Evolutionary conservation across 768 basidiomycete genomes (phyloP).

Genomic region (Paxillus ammoniavirescens): DNA sequence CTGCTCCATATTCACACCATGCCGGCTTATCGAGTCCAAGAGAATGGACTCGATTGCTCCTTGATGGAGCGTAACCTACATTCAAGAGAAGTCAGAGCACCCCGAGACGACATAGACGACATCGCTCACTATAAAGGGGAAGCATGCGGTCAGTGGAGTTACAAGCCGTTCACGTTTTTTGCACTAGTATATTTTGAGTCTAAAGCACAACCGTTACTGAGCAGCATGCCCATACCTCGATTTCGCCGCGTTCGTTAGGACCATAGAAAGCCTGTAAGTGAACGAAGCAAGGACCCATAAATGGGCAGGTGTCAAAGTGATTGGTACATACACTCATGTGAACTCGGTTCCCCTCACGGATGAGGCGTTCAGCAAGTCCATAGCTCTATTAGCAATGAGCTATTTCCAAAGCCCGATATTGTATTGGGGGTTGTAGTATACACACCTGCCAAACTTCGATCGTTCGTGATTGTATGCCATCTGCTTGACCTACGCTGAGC

Average conservation of each 20-base stretch:
- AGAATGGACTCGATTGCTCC: conserved; percentile 33
- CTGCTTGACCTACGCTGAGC: conserved; percentile 45
- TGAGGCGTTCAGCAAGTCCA: conserved; percentile 58
- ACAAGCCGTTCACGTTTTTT: conserved; percentile 60
- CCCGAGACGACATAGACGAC: no score
- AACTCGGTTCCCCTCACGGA: conserved; percentile 61
- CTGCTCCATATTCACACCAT: conserved; percentile 28
- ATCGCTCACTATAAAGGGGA: conserved; percentile 53
- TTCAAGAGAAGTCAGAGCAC: no score
- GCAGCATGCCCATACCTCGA: conserved; percentile 41
- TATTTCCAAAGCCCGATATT: not conserved
- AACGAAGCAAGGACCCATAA: no score
- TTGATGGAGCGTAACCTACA: conserved; percentile 28
- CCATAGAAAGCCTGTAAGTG: conserved; percentile 63
- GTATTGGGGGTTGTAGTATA: conserved; percentile 3
- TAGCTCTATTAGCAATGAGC: conserved; percentile 49
- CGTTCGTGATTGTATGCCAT: conserved; percentile 49
- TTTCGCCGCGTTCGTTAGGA: conserved; percentile 53
- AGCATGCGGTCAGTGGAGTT: conserved; percentile 55
- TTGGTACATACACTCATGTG: conserved; percentile 51
- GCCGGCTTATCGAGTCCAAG: conserved; percentile 28
- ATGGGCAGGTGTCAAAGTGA: no score
- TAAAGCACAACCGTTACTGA: not conserved
- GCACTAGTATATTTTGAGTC: conserved; percentile 35
- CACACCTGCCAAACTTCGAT: conserved; percentile 45